Conservation (phyloP, 2,329 filamentous ascomycete genomes). For the Thermoascus crustaceus region DNA sequence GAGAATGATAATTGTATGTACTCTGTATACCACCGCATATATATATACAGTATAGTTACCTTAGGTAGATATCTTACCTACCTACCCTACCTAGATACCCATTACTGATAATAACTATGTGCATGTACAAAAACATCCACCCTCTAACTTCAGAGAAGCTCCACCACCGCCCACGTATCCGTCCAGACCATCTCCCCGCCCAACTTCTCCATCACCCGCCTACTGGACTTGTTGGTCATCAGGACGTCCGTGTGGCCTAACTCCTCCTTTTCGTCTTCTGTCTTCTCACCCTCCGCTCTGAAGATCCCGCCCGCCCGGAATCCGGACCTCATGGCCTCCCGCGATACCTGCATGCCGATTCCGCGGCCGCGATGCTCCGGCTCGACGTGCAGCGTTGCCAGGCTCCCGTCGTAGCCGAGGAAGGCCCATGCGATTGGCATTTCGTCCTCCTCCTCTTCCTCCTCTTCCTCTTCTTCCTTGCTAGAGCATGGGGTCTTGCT, state of each 20-base stretch:
- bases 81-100: too few species aligned
- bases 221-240: constrained; percentile 27
- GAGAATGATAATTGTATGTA: too few species aligned
- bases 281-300: constrained; percentile 7
- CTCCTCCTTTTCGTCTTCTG: too few species aligned
- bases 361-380: constrained; percentile 32
- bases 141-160: too few species aligned
- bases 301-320: constrained; percentile 17
- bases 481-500: too few species aligned
- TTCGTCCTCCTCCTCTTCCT: constrained; percentile 9
- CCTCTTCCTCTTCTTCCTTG: too few species aligned
- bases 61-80: too few species aligned
- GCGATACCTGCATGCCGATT: constrained; percentile 24
- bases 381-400: constrained; percentile 35
- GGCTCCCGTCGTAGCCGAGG: constrained; percentile 28
- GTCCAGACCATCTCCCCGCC: constrained; percentile 29
- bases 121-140: too few species aligned
- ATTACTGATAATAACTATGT: too few species aligned
- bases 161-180: constrained; percentile 31
- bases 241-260: constrained; percentile 35
- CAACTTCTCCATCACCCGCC: constrained; percentile 38
- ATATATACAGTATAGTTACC: too few species aligned
- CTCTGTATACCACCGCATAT: too few species aligned
- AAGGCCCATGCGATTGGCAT: constrained; percentile 35
- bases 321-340: constrained; percentile 24